Base-by-base conservation (phyloP, 176 grass and related monocot species). In the Avena insularis region DNA sequence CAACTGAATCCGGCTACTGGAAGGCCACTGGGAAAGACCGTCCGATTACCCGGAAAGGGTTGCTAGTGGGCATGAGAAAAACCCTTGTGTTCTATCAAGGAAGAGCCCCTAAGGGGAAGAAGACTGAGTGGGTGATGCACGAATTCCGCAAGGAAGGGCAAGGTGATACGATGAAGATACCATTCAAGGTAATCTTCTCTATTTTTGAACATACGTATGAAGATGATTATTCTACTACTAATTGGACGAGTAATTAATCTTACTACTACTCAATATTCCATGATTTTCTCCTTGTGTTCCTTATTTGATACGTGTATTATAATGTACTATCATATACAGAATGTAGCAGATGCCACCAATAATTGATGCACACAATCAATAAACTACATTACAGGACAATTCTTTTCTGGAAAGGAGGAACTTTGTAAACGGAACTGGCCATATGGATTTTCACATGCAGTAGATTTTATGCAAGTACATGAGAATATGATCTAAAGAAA, bases 81-180 rank as follows among this genome's bases (percentile, higher is more conserved):
- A 98, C 96, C 12, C 88, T 98, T 11, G 96, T 98, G 31, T 98
- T 98, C 71, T 98, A 98, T 50, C 85, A 90, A 84, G 96, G 96
- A 58, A 94, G 96, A 90, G 96, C 96, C 8, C 96, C 96, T 2
- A 98, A 88, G 60, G 96, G 96, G 23, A 94, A 80, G 83, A 98
- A 98, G 89, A 98, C 90, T 9, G 90, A 98, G n/a, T 98, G 96
- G 96, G 93, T 96, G 75, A 98, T 95, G 96, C 96, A 98, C 17
- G 96, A 98, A 84, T 95, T 98, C 59, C 93, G 93, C 79, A 88
- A 87, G 71, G 91, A 93, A 87, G 92, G 75, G 23, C 79, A 79
- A 86, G 85, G 70, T 3, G 86, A 96, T 83, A 27, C 68, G 0
- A 80, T 83, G 59, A 94, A 85, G 61, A 88, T 92, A 35, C 64